Evolutionary conservation across 257 asterid genomes (phyloP), one percentile per base, ranked within the genome.

Genomic region (Penstemon davidsonii): DNA sequence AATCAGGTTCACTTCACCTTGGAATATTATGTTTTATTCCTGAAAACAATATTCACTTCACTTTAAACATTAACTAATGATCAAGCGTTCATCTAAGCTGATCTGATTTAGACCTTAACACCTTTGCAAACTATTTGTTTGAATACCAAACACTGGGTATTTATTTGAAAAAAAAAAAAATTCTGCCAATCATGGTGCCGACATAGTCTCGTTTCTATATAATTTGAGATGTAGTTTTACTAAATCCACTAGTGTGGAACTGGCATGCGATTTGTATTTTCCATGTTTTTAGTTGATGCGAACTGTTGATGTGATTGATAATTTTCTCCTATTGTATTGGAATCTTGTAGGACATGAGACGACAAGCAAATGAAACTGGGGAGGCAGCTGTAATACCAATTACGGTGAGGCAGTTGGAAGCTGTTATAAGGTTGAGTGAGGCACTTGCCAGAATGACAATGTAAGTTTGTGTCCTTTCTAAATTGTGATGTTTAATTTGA

Each of bases 401-500:
- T 64, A 93, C 99, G n/a, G 99, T 93, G 75, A 83, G 97, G 87
- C 99, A 93, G 84, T 82, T 93, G 70, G 99, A 93, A 78, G 99
- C 99, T 60, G 81, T 93, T 45, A 96, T 90, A 80, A 88, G 97
- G 78, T 75, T 93, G 84, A 93, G 99, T 52, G 99, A 93, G 80
- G 75, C 99, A 64, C 95, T 88, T 33, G 99, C 99, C 52, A 90
- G 68, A 83, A 90, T 93, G 97, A 83, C 92, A 52, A 85, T 90
- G 99, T 93, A 86, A 88, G 98, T 83, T 73, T 72, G 50, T 42
- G 18, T 19, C 39, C 53, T 55, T 46, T 7, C 51, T 8, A 46
- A 46, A 7, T 46, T 46, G 33, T 25, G 51, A 7, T 46, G 8
- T 46, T 0, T 46, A 46, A 46, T 46, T 3, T 7, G 4, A 8